Base-by-base conservation (phyloP, 2,329 filamentous ascomycete genomes). In the Colletotrichum scovillei region DNA sequence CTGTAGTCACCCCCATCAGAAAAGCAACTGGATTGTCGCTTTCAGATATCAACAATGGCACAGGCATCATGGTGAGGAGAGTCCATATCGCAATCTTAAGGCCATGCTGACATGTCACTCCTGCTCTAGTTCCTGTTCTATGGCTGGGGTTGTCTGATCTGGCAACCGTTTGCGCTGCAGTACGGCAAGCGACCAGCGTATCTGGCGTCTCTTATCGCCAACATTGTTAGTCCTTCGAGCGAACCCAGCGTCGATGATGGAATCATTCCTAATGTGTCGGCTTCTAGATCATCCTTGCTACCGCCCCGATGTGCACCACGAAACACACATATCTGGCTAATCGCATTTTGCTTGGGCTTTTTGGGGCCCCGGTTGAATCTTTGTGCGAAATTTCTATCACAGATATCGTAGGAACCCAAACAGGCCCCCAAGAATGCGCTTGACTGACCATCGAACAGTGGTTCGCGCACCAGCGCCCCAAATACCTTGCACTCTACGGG, bases 91-190 rank as follows among this genome's bases (percentile, higher is more conserved):
- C 19, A 6, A 16, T 9, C 19, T 5, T 0, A 24, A 24, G 5
- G 19, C 11, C 8, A 19, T 5, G 14, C 28, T 55, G 38, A 55
- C 60, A 6, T 22, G 24, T 16, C 9, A 11, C 0, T 55, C 75
- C 22, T 22, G 3, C 19, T 8, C 2, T 6, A 71, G 69, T 85
- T 84, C 38, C 77, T 88, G 2, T 79, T 87, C n/a, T 75, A 85
- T 0, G 86, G 86, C 2, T 86, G 83, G 82, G 81, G 83, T 0
- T 78, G 84, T 28, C 75, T 88, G 7, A 83, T 87, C 69, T 87
- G 85, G 85, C 85, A 87, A 74, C 85, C 86, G 0, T 81, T 87
- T 19, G 84, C 86, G 0, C 77, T 86, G 14, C 82, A 84, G 57
- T 87, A 86, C 67, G 86, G 86, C 64, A 86, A 85, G 75, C 78